These are phyloP conservation scores for Exophiala mesophila DNA, from an alignment of 2,329 filamentous ascomycete genomes.

Conservation along the genomic window DNA sequence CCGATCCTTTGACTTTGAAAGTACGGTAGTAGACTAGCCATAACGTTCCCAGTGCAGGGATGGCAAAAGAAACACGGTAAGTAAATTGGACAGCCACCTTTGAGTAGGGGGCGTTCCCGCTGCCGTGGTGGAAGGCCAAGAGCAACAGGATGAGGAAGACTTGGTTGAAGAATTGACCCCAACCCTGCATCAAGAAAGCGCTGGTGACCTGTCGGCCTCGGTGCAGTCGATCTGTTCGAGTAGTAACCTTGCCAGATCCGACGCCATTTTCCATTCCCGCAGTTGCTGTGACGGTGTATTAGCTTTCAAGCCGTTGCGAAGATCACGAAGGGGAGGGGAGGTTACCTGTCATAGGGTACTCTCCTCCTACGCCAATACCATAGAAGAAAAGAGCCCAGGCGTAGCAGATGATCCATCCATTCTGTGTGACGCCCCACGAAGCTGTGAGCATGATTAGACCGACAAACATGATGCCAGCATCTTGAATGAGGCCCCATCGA, in stretches of 20 bases:
- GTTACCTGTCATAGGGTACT: slow-evolving; percentile 78
- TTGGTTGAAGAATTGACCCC: slow-evolving; percentile 96
- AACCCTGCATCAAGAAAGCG: slow-evolving; percentile 97
- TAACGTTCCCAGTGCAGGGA: slow-evolving; percentile 82
- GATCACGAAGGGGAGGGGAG: not conserved
- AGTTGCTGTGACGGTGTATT: slow-evolving; percentile 95
- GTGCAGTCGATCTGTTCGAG: slow-evolving; percentile 87
- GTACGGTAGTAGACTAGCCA: slow-evolving; percentile 96
- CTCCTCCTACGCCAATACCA: slow-evolving; percentile 52
- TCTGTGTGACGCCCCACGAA: slow-evolving; percentile 77
- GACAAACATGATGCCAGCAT: slow-evolving; percentile 89
- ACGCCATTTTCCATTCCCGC: slow-evolving; percentile 90
- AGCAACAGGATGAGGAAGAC: slow-evolving; percentile 79
- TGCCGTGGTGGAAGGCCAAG: slow-evolving; percentile 79
- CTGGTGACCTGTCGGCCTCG: slow-evolving; percentile 92
- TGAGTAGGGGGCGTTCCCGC: slow-evolving; percentile 72
- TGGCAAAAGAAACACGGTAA: slow-evolving; percentile 86
- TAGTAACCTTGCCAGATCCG: slow-evolving; percentile 80
- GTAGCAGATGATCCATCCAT: slow-evolving; percentile 98
- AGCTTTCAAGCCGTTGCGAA: slow-evolving; percentile 61
- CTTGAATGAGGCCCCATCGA: slow-evolving; percentile 92
- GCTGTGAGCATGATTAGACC: slow-evolving; percentile 88
- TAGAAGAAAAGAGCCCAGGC: slow-evolving; percentile 93
- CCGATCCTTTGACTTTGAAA: slow-evolving; percentile 80
- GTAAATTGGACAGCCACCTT: slow-evolving; percentile 76